These are phyloP conservation scores for Cladophialophora chaetospira DNA, from an alignment of 2,329 filamentous ascomycete genomes.

Conservation along the genomic window DNA sequence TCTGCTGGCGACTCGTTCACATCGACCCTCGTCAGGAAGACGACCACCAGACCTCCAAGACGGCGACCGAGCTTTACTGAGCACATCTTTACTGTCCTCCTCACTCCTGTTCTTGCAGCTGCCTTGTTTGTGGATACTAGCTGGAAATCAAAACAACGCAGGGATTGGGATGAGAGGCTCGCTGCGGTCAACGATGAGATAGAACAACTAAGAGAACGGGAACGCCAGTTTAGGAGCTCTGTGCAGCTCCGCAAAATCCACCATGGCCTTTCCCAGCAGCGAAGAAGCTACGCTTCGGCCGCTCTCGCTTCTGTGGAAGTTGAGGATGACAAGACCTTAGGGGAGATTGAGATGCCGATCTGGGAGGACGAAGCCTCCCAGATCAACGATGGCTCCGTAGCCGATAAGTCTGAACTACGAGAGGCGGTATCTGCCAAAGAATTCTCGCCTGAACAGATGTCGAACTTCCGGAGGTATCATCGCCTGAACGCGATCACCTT, in stretches of 20 bases:
- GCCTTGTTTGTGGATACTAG: constrained; percentile 31
- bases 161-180: constrained; percentile 32
- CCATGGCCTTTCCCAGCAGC: constrained; percentile 19
- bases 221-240: constrained; percentile 20
- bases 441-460: constrained; percentile 20
- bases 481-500: constrained; percentile 27
- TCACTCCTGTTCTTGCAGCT: constrained; percentile 29
- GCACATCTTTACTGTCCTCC: constrained; percentile 29
- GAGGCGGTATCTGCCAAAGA: constrained; percentile 7
- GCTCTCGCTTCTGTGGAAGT: constrained; percentile 2
- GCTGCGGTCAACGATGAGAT: constrained; percentile 27
- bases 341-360: constrained; percentile 16
- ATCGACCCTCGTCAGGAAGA: constrained; percentile 21
- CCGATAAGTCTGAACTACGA: neutral
- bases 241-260: constrained; percentile 21
- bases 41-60: constrained; percentile 23
- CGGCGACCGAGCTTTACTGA: constrained; percentile 28
- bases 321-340: constrained; percentile 2
- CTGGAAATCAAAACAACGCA: constrained; percentile 30
- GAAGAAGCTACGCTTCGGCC: constrained; percentile 24
- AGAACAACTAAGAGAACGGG: constrained; percentile 24
- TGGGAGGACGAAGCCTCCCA: constrained; percentile 1
- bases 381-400: neutral
- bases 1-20: constrained; percentile 11
- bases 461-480: constrained; percentile 22